phyloP scores from a whole-genome alignment of 2,329 filamentous ascomycete genomes.

The Aureobasidium leucospermi region DNA sequence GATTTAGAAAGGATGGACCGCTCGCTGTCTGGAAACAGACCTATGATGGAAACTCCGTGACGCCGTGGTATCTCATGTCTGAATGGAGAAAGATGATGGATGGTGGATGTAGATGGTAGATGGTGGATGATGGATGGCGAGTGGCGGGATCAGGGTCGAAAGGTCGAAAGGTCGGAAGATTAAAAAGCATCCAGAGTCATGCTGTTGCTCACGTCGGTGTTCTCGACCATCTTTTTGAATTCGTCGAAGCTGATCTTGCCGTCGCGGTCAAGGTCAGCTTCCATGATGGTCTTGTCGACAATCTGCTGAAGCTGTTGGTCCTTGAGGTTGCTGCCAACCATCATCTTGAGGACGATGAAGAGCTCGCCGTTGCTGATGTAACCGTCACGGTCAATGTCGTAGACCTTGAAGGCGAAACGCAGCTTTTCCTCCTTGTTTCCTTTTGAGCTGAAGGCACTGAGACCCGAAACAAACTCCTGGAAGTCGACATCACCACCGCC shows the following conservation, averaged over 20 bases:
- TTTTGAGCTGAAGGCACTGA: conserved; percentile 93
- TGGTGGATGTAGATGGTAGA: background rate
- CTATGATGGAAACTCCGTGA: conserved; percentile 5
- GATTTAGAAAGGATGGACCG: background rate
- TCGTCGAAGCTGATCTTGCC: conserved; percentile 99
- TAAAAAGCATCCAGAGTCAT: conserved; percentile 3
- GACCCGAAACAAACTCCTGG: conserved; percentile 92
- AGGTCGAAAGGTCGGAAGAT: background rate
- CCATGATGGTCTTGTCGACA: conserved; percentile 99
- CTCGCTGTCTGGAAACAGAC: background rate
- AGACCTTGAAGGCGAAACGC: conserved; percentile 96
- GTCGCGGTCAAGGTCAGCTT: conserved; percentile 90
- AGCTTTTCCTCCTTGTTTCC: conserved; percentile 99
- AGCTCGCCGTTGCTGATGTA: conserved; percentile 98
- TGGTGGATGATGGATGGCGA: too few relatives aligned
- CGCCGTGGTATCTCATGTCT: conserved; percentile 15
- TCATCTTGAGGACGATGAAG: conserved; percentile 99
- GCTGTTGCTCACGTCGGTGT: conserved; percentile 54
- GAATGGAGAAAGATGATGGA: background rate
- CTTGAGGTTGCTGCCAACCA: conserved; percentile 98
- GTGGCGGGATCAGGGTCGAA: background rate
- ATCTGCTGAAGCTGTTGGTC: conserved; percentile 99
- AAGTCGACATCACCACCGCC: conserved; percentile 97
- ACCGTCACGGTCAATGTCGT: conserved; percentile 97
- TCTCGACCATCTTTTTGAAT: conserved; percentile 98